Evolutionary conservation across 139 green algal genomes (phyloP).

Genomic region (Chlorella sorokiniana): DNA sequence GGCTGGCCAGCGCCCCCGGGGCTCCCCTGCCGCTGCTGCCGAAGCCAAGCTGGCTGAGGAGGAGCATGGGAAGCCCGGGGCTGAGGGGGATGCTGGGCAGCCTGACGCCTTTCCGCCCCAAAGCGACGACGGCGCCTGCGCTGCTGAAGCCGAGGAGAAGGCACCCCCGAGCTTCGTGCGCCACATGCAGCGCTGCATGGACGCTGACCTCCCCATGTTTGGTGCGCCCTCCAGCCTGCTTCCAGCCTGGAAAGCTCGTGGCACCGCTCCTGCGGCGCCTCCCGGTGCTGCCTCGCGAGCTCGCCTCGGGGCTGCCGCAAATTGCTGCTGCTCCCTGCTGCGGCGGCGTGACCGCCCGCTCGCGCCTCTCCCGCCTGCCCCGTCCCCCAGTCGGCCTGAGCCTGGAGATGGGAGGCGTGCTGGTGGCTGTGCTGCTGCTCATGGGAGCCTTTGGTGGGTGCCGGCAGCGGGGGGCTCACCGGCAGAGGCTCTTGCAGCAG

Average conservation of each 20-base stretch:
- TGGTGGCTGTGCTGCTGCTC: neutral
- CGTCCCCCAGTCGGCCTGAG: neutral
- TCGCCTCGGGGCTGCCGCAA: neutral
- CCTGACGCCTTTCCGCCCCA: neutral
- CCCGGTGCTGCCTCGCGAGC: neutral
- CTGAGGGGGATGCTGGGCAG: too few species aligned
- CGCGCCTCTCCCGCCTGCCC: too few species aligned
- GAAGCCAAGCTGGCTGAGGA: neutral
- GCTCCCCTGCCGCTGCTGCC: neutral
- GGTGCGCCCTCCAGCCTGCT: neutral
- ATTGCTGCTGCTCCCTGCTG: neutral
- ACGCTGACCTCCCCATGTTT: neutral
- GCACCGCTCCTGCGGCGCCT: neutral
- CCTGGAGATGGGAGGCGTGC: neutral
- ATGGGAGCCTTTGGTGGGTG: neutral
- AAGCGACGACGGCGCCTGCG: neutral
- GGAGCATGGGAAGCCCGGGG: neutral
- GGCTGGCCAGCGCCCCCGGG: neutral
- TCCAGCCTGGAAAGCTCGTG: neutral
- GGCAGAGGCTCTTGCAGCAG: neutral
- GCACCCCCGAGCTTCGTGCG: neutral
- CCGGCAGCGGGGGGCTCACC: too few species aligned
- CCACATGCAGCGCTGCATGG: constrained; percentile 6
- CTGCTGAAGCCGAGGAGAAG: too few species aligned
- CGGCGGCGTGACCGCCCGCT: neutral